Evolutionary conservation across 306 rosid genomes (phyloP), one percentile per base, ranked within the genome.

Genomic region (Erythrophleum fordii): DNA sequence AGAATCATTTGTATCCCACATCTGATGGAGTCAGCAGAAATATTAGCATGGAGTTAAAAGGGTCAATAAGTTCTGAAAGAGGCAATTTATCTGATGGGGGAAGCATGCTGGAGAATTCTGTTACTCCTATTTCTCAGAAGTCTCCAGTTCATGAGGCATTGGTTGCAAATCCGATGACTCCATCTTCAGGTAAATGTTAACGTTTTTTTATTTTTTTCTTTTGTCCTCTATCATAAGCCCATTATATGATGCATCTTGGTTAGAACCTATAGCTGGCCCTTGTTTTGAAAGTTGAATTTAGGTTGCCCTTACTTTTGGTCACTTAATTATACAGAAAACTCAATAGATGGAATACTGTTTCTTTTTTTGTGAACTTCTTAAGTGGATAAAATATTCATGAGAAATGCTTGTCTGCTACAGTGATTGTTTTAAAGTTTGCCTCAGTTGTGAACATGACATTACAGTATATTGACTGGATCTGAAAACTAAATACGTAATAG

Each of bases 41-140:
- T 71, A 81, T 87, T 71, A 92, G 94, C 88, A 86, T 90, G 94
- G 97, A 92, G 82, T 85, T 90, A 14, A 92, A 90, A 81, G 89
- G 97, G 41, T 83, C 92, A 6, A 73, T 92, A 77, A 77, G 88
- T 84, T 90, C 91, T 78, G 92, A 88, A 81, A 90, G 97, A 81
- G 90, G 90, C 80, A 83, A 88, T 87, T 86, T 90, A 62, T 92
- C 92, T 22, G 97, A 90, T 59, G 79, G 82, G 46, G 97, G 88
- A 78, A 92, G 94, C 83, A 82, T 85, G 31, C 56, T 87, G 87
- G 94, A 92, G 77, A 88, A 85, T 79, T 83, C 88, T 78, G 91
- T 79, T 26, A 88, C 97, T 41, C 94, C 94, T 41, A 46, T 81
- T 75, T 90, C 93, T 49, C 86, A 83, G 44, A 92, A 92, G 80